A percentile compares a stretch with the other conserved stretches of the same genome.
These are phyloP conservation scores for Kluyveromyces starmeri DNA, from an alignment of 805 yeast genomes.

Conservation along the genomic window DNA sequence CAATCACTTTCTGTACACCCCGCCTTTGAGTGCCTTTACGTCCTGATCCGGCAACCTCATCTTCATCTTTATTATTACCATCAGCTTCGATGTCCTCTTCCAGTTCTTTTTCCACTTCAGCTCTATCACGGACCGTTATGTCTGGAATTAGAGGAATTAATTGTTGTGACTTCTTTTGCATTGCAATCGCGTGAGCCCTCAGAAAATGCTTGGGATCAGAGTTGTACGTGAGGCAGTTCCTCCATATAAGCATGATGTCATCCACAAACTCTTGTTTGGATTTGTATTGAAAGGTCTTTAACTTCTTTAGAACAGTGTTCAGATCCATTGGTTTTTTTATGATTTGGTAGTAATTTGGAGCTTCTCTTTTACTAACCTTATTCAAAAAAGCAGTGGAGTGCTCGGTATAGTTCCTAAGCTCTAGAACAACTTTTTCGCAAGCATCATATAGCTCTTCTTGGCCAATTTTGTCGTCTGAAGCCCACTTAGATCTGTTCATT, in stretches of 20 bases:
- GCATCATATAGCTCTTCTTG: conserved; percentile 98
- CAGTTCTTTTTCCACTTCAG: conserved; percentile 64
- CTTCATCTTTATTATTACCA: conserved; percentile 29
- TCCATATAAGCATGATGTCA: conserved; percentile 92
- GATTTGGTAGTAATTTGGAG: conserved; percentile 88
- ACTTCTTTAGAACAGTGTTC: conserved; percentile 85
- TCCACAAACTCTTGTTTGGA: conserved; percentile 89
- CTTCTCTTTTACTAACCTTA: conserved; percentile 95
- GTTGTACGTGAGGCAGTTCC: conserved; percentile 84
- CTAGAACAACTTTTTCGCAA: conserved; percentile 89
- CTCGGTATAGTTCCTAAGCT: conserved; percentile 84
- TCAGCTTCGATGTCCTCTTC: conserved; percentile 35
- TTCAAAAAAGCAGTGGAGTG: conserved; percentile 94
- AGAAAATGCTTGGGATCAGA: conserved; percentile 91
- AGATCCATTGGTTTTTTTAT: conserved; percentile 95
- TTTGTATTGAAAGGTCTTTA: conserved; percentile 71
- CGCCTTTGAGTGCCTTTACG: conserved; percentile 28
- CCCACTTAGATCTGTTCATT: conserved; percentile 95
- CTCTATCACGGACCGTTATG: conserved; percentile 61
- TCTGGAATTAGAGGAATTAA: conserved; percentile 85
- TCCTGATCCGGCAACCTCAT: conserved; percentile 30
- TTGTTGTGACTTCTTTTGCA: conserved; percentile 80
- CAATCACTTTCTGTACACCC: conserved; percentile 27
- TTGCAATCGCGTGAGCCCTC: conserved; percentile 87
- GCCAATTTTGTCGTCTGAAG: conserved; percentile 88